Conservation (phyloP, 495 filamentous ascomycete species). For the Tetracladium setigerum region DNA sequence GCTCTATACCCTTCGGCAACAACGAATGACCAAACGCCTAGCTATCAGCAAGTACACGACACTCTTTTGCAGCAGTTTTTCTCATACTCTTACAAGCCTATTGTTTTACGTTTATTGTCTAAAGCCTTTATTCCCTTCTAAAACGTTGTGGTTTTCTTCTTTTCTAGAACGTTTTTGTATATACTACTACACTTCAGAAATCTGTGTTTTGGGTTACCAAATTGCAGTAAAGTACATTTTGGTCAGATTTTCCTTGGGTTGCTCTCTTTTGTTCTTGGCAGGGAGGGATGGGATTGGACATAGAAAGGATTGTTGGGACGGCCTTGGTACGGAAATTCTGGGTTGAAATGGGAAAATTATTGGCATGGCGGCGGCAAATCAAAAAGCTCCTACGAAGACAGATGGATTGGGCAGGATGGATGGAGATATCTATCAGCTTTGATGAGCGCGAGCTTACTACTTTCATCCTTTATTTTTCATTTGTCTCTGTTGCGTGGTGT, state of each 20-base stretch:
- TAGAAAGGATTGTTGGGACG: not conserved
- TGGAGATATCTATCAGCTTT: not conserved
- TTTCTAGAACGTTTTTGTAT: not conserved
- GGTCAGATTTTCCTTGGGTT: not conserved
- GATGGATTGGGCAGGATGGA: not conserved
- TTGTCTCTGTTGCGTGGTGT: not conserved
- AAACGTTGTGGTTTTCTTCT: not conserved
- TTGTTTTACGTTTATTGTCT: slow-evolving; percentile 12
- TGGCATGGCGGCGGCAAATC: not conserved
- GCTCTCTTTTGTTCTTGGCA: not conserved
- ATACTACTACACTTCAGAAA: not conserved
- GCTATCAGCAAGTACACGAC: slow-evolving; percentile 6
- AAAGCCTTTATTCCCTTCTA: slow-evolving; percentile 10
- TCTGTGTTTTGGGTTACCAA: not conserved
- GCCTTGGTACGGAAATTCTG: not conserved
- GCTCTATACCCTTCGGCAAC: slow-evolving; percentile 6
- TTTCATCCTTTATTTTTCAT: not conserved
- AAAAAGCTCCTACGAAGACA: not conserved
- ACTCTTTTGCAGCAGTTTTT: slow-evolving; percentile 19
- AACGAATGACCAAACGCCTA: not conserved
- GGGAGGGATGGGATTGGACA: not conserved
- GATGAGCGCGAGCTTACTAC: not conserved
- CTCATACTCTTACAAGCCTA: not conserved
- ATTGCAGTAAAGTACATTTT: not conserved
- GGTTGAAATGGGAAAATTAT: not conserved